These are phyloP conservation scores for Candida sojae DNA, from an alignment of 1,139 yeast genomes.

Conservation along the genomic window DNA sequence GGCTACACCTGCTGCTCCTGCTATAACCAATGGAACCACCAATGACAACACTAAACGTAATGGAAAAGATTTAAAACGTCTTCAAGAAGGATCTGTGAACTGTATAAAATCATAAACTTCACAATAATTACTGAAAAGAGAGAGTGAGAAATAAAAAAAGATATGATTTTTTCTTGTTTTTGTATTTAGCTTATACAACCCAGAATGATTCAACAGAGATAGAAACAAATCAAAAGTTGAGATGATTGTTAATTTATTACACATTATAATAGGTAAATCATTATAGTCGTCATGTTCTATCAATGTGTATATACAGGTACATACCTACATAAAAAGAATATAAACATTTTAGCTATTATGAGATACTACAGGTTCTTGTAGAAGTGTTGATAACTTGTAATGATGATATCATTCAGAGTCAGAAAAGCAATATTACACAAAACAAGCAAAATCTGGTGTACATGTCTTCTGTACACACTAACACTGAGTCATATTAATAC, in stretches of 20 bases:
- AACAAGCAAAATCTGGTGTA: too few species aligned
- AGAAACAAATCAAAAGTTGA: too few species aligned
- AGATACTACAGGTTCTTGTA: not conserved
- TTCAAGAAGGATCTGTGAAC: constrained; percentile 68
- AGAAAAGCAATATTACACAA: not conserved
- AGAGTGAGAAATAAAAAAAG: not conserved
- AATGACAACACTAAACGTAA: constrained; percentile 12
- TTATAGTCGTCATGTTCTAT: too few species aligned
- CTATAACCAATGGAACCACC: constrained; percentile 15
- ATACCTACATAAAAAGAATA: not conserved
- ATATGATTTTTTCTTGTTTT: too few species aligned
- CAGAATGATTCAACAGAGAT: not conserved
- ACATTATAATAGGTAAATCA: too few species aligned
- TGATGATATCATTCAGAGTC: not conserved
- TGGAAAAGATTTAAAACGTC: constrained; percentile 50
- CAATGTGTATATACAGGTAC: too few species aligned
- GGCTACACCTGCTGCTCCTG: constrained; percentile 37
- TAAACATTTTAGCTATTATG: not conserved
- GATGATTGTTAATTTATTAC: too few species aligned
- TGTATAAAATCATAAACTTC: constrained; percentile 55
- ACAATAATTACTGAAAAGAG: too few species aligned
- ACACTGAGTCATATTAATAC: not conserved
- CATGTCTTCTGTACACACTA: too few species aligned
- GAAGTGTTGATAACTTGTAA: too few species aligned
- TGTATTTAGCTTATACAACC: too few species aligned